phyloP scores from a whole-genome alignment of 495 filamentous ascomycete species.

The Aspergillus panamensis region DNA sequence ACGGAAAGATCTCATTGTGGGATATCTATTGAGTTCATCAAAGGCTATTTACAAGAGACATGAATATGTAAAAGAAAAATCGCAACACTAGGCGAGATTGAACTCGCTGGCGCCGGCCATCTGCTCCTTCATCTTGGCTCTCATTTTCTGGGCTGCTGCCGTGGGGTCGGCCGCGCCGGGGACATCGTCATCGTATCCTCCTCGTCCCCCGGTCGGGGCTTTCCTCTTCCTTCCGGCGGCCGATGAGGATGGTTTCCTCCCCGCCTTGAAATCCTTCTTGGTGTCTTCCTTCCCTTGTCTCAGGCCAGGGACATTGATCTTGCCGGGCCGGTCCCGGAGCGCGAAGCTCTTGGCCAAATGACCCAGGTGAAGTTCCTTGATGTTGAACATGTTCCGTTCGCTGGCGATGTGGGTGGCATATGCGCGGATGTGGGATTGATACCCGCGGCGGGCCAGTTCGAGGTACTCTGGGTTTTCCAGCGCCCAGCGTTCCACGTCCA shows the following conservation, averaged over 20 bases:
- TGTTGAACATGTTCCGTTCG: conserved; percentile 82
- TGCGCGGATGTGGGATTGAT: conserved; percentile 86
- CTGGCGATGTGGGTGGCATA: conserved; percentile 88
- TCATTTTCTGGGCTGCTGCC: conserved; percentile 71
- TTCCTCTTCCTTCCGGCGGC: conserved; percentile 38
- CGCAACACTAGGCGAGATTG: conserved; percentile 65
- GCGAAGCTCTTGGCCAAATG: conserved; percentile 93
- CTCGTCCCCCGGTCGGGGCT: conserved; percentile 22
- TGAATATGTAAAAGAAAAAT: conserved; percentile 9
- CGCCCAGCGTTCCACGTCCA: conserved; percentile 70
- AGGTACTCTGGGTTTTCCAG: conserved; percentile 57
- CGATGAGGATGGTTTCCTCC: conserved; percentile 28
- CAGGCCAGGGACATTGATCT: conserved; percentile 71
- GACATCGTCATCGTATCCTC: conserved; percentile 37
- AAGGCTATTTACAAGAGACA: conserved; percentile 23
- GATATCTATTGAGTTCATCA: conserved; percentile 70
- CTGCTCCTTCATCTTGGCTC: conserved; percentile 72
- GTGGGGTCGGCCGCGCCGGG: conserved; percentile 45
- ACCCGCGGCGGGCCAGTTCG: conserved; percentile 74
- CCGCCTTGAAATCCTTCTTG: conserved; percentile 49
- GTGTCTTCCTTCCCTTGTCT: conserved; percentile 41
- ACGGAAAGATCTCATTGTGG: conserved; percentile 95
- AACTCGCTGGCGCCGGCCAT: conserved; percentile 78
- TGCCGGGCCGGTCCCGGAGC: conserved; percentile 80
- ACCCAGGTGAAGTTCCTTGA: conserved; percentile 82